Evolutionary conservation across 2,329 filamentous ascomycete genomes (phyloP).

Genomic region (Penicillium italicum): DNA sequence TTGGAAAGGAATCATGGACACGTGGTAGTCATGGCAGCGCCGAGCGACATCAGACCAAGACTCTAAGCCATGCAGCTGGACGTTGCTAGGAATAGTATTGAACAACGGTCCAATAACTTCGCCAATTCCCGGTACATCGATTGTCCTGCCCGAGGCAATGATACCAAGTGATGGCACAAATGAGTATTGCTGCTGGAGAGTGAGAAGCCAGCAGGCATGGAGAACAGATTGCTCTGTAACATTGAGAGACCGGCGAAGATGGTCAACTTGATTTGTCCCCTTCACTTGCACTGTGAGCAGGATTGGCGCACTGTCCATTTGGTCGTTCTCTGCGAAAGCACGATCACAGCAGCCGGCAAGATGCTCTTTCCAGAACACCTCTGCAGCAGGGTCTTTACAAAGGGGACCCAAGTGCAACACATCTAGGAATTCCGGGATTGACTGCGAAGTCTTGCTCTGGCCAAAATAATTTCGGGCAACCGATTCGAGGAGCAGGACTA

Average conservation of each 20-base stretch:
- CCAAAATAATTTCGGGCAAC: constrained; percentile 54
- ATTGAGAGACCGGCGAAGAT: constrained; percentile 56
- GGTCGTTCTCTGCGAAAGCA: constrained; percentile 8
- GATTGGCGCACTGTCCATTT: constrained; percentile 14
- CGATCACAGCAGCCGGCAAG: constrained; percentile 39
- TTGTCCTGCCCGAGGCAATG: constrained; percentile 71
- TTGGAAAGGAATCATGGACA: constrained; percentile 66
- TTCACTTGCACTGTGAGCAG: constrained; percentile 23
- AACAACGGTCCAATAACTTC: constrained; percentile 76
- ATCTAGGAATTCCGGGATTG: constrained; percentile 55
- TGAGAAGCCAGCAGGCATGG: constrained; percentile 69
- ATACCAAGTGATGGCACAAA: constrained; percentile 62
- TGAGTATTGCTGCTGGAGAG: constrained; percentile 53
- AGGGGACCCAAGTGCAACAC: constrained; percentile 69
- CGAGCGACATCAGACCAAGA: constrained; percentile 61
- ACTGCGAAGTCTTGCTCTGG: constrained; percentile 30
- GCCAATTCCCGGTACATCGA: constrained; percentile 63
- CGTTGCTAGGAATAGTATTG: constrained; percentile 77
- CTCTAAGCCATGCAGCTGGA: constrained; percentile 43
- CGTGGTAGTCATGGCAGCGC: constrained; percentile 68
- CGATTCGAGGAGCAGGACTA: constrained; percentile 62
- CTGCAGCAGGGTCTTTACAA: constrained; percentile 44
- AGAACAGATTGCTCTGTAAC: constrained; percentile 77
- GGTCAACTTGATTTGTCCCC: constrained; percentile 47
- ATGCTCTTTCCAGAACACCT: constrained; percentile 65